A percentile compares a stretch with the other conserved stretches of the same genome.
These are phyloP conservation scores for Cladophialophora carrionii DNA, from an alignment of 2,329 filamentous ascomycete genomes.

Conservation along the genomic window DNA sequence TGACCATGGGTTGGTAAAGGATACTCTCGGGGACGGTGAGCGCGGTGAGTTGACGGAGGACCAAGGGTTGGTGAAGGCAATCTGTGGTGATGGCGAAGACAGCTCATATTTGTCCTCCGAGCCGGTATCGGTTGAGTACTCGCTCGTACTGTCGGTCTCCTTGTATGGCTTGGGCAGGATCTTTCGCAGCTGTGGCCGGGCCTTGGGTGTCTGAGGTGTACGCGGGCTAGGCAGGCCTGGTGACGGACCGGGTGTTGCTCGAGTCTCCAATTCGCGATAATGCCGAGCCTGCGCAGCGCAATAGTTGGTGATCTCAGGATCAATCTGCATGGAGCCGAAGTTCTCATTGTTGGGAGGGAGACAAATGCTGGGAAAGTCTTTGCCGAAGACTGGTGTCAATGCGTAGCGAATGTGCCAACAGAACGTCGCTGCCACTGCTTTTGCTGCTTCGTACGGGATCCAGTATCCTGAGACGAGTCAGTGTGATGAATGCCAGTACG, in stretches of 20 bases:
- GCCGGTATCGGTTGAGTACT: constrained; percentile 50
- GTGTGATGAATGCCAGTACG: constrained; percentile 6
- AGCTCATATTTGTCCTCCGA: constrained; percentile 41
- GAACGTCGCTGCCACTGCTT: constrained; percentile 85
- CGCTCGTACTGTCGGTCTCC: constrained; percentile 44
- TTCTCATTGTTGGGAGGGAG: constrained; percentile 64
- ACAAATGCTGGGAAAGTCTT: constrained; percentile 75
- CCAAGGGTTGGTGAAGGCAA: constrained; percentile 46
- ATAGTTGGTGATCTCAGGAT: constrained; percentile 57
- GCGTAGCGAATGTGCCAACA: constrained; percentile 82
- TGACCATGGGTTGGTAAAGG: constrained; percentile 32
- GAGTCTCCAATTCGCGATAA: constrained; percentile 43
- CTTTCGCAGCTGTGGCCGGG: constrained; percentile 27
- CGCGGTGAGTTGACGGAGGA: constrained; percentile 50
- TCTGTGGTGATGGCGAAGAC: constrained; percentile 47
- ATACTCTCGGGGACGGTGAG: constrained; percentile 33
- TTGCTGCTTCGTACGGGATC: constrained; percentile 89
- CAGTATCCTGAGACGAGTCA: constrained; percentile 72
- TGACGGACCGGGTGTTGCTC: constrained; percentile 10
- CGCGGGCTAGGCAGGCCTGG: constrained; percentile 18
- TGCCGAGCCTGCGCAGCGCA: constrained; percentile 50
- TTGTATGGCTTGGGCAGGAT: constrained; percentile 38
- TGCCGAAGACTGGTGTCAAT: constrained; percentile 87
- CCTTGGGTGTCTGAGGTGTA: constrained; percentile 26
- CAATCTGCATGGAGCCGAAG: constrained; percentile 70